Conservation (phyloP, 2,329 filamentous ascomycete species). For the Bimuria novae-zelandiae region DNA sequence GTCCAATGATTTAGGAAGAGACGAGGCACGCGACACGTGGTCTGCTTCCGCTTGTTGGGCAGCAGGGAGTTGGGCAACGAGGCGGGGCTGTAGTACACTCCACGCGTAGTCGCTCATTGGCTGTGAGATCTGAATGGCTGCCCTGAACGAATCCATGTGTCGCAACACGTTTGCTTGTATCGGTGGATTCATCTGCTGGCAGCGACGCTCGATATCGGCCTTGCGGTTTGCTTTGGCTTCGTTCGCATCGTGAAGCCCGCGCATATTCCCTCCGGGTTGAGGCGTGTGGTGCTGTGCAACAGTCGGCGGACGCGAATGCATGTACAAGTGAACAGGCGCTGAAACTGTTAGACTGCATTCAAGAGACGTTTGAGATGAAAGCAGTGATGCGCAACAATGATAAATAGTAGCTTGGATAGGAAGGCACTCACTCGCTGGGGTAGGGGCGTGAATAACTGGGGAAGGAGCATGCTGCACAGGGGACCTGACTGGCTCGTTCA, state of each 20-base stretch:
- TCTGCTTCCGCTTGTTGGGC: slow-evolving; percentile 63
- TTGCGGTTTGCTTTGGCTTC: slow-evolving; percentile 67
- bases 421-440: slow-evolving; percentile 43
- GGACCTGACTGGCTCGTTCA: slow-evolving; percentile 28
- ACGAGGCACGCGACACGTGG: slow-evolving; percentile 54
- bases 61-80: slow-evolving; percentile 67
- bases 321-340: slow-evolving; percentile 35
- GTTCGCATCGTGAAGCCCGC: slow-evolving; percentile 66
- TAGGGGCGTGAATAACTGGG: slow-evolving; percentile 39
- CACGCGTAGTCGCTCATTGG: slow-evolving; percentile 72
- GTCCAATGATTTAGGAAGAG: slow-evolving; percentile 54
- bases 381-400: slow-evolving; percentile 20
- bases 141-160: slow-evolving; percentile 75
- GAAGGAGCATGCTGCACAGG: slow-evolving; percentile 32
- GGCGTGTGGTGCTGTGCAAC: slow-evolving; percentile 42
- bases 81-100: slow-evolving; percentile 68
- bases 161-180: slow-evolving; percentile 65
- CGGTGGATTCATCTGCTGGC: slow-evolving; percentile 68
- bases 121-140: slow-evolving; percentile 70
- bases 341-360: slow-evolving; percentile 35
- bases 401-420: slow-evolving; percentile 20
- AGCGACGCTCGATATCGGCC: slow-evolving; percentile 73
- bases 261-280: slow-evolving; percentile 35
- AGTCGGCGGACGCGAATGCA: slow-evolving; percentile 39
- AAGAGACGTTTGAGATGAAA: slow-evolving; percentile 25